phyloP scores from a whole-genome alignment of 2,329 filamentous ascomycete genomes.

The Cordyceps cicadae region DNA sequence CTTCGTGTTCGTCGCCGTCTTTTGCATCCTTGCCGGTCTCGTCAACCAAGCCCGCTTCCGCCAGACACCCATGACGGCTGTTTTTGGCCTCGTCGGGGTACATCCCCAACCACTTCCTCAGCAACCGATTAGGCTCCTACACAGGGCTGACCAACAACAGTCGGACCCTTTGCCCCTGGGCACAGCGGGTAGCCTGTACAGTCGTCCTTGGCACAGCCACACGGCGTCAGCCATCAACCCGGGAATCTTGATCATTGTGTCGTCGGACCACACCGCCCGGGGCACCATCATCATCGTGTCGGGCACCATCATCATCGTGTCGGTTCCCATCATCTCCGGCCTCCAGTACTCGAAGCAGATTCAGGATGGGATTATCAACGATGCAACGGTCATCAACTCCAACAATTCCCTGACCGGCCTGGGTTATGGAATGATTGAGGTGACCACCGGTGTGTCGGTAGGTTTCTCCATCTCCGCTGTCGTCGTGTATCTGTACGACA shows the following conservation, averaged over 20 bases:
- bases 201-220: slow-evolving; percentile 6
- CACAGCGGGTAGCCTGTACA: slow-evolving; percentile 3
- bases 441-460: slow-evolving; percentile 2
- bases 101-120: slow-evolving; percentile 8
- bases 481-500: slow-evolving; percentile 6
- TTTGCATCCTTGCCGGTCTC: slow-evolving; percentile 8
- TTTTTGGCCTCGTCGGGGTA: slow-evolving; percentile 7
- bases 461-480: slow-evolving; percentile 3
- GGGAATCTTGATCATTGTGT: slow-evolving; percentile 11
- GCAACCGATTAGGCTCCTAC: neutral
- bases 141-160: slow-evolving; percentile 6
- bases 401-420: slow-evolving; percentile 1
- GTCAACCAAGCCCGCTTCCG: slow-evolving; percentile 8
- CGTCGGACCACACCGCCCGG: slow-evolving; percentile 1
- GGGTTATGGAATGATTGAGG: slow-evolving; percentile 10
- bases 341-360: slow-evolving; percentile 3
- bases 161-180: slow-evolving; percentile 10
- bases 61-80: slow-evolving; percentile 11
- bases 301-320: too few species aligned
- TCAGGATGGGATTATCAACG: neutral
- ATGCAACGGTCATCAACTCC: neutral
- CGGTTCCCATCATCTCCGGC: too few species aligned
- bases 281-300: slow-evolving; percentile 6
- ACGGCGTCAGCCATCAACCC: slow-evolving; percentile 10
- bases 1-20: slow-evolving; percentile 7